phyloP scores from a whole-genome alignment of 2,329 filamentous ascomycete genomes.

The Penicillium sumatraense region DNA sequence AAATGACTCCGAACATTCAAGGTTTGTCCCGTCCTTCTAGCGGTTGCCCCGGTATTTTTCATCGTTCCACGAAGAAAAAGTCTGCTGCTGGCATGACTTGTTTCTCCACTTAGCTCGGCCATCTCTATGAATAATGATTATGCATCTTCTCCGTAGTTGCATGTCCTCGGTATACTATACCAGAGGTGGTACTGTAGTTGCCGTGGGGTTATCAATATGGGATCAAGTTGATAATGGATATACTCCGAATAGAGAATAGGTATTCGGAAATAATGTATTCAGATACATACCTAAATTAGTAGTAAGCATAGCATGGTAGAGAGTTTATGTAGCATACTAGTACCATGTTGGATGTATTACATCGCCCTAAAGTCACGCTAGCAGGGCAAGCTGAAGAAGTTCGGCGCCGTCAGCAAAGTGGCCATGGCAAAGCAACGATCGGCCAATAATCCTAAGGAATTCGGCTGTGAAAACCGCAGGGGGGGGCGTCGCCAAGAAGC shows the following conservation, averaged over 20 bases:
- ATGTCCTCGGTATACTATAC: too few species aligned
- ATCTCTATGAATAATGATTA: background rate
- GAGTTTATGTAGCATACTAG: background rate
- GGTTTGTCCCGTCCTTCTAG: background rate
- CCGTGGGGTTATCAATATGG: too few species aligned
- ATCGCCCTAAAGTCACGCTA: background rate
- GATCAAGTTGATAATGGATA: too few species aligned
- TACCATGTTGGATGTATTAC: too few species aligned
- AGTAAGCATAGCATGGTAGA: background rate
- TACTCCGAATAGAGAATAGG: too few species aligned
- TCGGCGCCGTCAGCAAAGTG: background rate
- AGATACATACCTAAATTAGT: too few species aligned
- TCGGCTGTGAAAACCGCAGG: background rate
- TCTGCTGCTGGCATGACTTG: slow-evolving; percentile 2
- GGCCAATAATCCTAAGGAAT: too few species aligned
- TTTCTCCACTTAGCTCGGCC: background rate
- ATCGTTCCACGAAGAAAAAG: slow-evolving; percentile 6
- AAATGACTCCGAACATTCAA: too few species aligned
- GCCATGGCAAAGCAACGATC: background rate
- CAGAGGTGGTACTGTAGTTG: too few species aligned
- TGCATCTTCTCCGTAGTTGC: background rate
- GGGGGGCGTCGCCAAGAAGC: background rate
- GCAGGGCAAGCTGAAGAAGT: slow-evolving; percentile 4
- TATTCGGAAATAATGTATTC: too few species aligned
- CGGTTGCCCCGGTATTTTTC: background rate